A percentile compares a stretch with the other conserved stretches of the same genome.
phyloP scores from a whole-genome alignment of 106 monocot genomes.

The Dioscorea dumetorum region DNA sequence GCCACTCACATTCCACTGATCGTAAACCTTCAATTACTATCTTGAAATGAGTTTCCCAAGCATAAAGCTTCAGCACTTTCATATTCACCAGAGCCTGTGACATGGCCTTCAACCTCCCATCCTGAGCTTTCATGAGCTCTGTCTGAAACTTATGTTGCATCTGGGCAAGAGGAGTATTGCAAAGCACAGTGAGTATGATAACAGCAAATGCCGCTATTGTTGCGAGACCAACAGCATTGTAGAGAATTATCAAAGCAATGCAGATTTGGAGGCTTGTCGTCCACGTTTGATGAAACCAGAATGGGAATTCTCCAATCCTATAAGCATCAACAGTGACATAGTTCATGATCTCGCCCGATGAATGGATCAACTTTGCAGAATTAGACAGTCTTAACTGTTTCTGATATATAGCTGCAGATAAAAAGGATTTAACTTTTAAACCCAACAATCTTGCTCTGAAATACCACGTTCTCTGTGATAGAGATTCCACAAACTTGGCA shows the following conservation, averaged over 20 bases:
- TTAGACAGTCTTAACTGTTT: slow-evolving; percentile 64
- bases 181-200: slow-evolving; percentile 52
- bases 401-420: slow-evolving; percentile 77
- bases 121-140: slow-evolving; percentile 82
- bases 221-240: slow-evolving; percentile 72
- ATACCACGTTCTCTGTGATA: slow-evolving; percentile 92
- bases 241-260: slow-evolving; percentile 72
- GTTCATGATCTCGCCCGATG: slow-evolving; percentile 85
- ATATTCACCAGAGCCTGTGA: slow-evolving; percentile 80
- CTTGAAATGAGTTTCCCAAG: slow-evolving; percentile 85
- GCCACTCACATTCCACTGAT: slow-evolving; percentile 63
- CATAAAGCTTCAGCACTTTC: slow-evolving; percentile 96
- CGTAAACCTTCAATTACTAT: slow-evolving; percentile 47
- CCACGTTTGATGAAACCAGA: slow-evolving; percentile 94
- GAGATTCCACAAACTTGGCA: slow-evolving; percentile 71
- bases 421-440: slow-evolving; percentile 66
- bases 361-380: slow-evolving; percentile 48
- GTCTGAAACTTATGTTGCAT: slow-evolving; percentile 77
- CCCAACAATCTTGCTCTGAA: slow-evolving; percentile 71
- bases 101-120: slow-evolving; percentile 76
- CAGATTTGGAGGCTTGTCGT: slow-evolving; percentile 64
- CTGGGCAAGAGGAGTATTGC: slow-evolving; percentile 74
- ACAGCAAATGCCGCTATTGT: slow-evolving; percentile 65
- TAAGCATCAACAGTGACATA: slow-evolving; percentile 91
- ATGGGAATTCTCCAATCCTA: slow-evolving; percentile 87